Evolutionary conservation across 2,329 filamentous ascomycete species (phyloP), one percentile per base, ranked within the genome.

Genomic region (Endocalyx cinctus): DNA sequence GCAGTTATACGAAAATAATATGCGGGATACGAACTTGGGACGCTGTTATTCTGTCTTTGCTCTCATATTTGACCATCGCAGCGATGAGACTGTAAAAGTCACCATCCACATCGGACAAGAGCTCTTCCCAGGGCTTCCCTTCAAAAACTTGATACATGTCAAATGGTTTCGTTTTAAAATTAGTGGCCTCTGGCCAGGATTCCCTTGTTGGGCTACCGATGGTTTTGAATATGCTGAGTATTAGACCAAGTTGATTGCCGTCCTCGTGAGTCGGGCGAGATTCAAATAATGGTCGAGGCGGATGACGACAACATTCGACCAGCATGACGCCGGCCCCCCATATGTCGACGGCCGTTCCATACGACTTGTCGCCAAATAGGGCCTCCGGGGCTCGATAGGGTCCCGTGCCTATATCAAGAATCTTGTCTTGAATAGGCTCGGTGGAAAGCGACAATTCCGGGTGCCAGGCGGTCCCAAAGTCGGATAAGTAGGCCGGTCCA

Each of bases 401-500:
- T 0, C 89, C 90, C 2, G 90, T 97, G 22, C 92, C 92, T 17
- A 98, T 85, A 56, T 98, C 94, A 6, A 92, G 82, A 33, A 95
- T 84, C 60, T 97, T 97, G 34, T 69, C 51, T 34, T 77, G 57
- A 7, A 67, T 52, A 2, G 77, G 67, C 55, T 98, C 92, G 11
- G 75, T 72, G 4, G 64, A 61, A 15, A 67, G 60, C 5, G 77
- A 70, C 38, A 74, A 50, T 10, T 69, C 58, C 3, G 82, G 75
- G 45, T 82, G 79, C 88, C 88, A 96, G 7, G 89, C 79, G 25
- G 92, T 94, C 31, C 92, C 90, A 63, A 98, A 97, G 58, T 98
- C 92, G 22, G 87, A 79, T 3, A 98, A 70, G 47, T 81, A 84
- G 4, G 85, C 86, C 5, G 87, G 84, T 0, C 84, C 85, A 5